Evolutionary conservation across 208 protist species (phyloP), one percentile per base, ranked within the genome.

Genomic region (Wallacemonas sp.): DNA sequence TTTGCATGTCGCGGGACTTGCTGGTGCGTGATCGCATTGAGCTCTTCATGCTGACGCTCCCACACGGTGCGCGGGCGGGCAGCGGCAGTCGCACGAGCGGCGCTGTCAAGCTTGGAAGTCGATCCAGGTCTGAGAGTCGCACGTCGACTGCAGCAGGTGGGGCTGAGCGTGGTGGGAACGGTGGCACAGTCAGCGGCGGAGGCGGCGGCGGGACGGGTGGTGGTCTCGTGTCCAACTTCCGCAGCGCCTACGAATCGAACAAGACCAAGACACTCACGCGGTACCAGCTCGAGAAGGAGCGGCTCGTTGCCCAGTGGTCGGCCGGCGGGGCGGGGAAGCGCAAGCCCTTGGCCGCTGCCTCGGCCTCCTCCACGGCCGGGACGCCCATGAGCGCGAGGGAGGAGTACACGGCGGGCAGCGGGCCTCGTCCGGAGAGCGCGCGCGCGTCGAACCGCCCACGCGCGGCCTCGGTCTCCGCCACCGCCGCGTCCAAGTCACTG

Each of bases 1-100:
- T 84, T 10, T 94, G 85, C 71, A 89, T 90, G 75, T 44, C 29
- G 45, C 80, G 88, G 41, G 88, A 92, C 50, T 66, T 89, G 32
- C 72, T 68, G 38, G 80, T 94, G 8, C 74, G 84, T 23, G 65
- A 81, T 38, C 36, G 65, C 18, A 94, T 94, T 67, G 83, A 91
- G 72, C 70, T 83, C 10, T 94, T 90, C 55, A 42, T 84, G 49
- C 14, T 72, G 48, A 62, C 65, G 3, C 59, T 32, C 16, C 45
- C 57, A 3, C 8, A 20, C 14, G 45, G 31, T 7, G n/a, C 31
- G 23, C 28, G 23, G 3, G 41, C 4, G 0, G 14, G 41, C 11
- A 57, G 62, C 31, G 52, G 52, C 22, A 41, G 44, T 48, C 44
- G 62, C 62, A 67, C 46, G 18, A n/a, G 36, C 18, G 46, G 46